Evolutionary conservation across 2,329 filamentous ascomycete species (phyloP).

Genomic region (Capronia coronata): DNA sequence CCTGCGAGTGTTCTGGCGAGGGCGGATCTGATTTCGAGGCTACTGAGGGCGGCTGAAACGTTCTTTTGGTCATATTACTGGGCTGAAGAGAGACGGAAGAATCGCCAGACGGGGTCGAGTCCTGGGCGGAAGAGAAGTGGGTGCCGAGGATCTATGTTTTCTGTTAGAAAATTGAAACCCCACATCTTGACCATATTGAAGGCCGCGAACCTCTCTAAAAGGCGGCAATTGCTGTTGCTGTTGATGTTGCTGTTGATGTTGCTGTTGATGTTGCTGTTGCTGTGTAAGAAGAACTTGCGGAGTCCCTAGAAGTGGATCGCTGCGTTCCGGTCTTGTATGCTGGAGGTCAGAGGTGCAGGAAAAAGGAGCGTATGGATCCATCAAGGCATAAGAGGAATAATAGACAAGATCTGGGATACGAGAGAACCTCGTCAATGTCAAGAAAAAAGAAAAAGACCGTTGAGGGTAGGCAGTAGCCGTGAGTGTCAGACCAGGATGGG

Average conservation of each 20-base stretch:
- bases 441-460: constrained; percentile 3
- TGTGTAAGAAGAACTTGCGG: constrained; percentile 5
- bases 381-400: constrained; percentile 9
- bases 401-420: not conserved
- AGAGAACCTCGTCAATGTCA: not conserved
- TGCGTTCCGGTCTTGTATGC: constrained; percentile 6
- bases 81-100: not conserved
- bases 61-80: constrained; percentile 11
- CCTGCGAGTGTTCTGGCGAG: constrained; percentile 17
- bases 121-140: constrained; percentile 1
- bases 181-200: not conserved
- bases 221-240: constrained; percentile 18
- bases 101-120: not conserved
- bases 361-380: constrained; percentile 21
- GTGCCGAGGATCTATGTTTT: constrained; percentile 1
- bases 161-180: not conserved
- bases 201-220: constrained; percentile 17
- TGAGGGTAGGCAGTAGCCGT: constrained; percentile 11
- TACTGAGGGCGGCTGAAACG: constrained; percentile 13
- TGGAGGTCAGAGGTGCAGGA: constrained; percentile 17
- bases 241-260: constrained; percentile 7
- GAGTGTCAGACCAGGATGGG: constrained; percentile 18
- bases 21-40: constrained; percentile 14
- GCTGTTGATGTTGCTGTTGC: too few relatives aligned
- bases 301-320: constrained; percentile 3